phyloP scores from a whole-genome alignment of 768 basidiomycete species.

The Nevesoporus exiguus region DNA sequence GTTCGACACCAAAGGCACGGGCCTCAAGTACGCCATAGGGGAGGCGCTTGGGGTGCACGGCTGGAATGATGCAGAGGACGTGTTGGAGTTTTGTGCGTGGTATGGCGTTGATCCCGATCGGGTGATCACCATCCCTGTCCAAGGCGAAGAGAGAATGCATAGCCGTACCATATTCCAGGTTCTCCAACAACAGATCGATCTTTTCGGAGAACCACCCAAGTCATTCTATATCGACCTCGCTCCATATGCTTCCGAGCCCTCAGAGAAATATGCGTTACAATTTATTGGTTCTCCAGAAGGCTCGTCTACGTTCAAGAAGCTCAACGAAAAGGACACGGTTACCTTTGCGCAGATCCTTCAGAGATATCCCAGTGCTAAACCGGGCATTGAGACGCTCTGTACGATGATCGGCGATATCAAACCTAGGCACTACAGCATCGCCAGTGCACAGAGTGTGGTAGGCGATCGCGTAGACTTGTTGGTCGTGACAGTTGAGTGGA shows the following conservation, averaged over 20 bases:
- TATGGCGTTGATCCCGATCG: slow-evolving; percentile 82
- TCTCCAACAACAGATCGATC: slow-evolving; percentile 93
- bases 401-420: slow-evolving; percentile 93
- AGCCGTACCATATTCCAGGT: slow-evolving; percentile 94
- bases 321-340: slow-evolving; percentile 92
- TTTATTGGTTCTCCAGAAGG: slow-evolving; percentile 97
- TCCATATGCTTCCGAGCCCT: slow-evolving; percentile 60
- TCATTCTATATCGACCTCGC: slow-evolving; percentile 91
- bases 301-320: slow-evolving; percentile 87
- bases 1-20: slow-evolving; percentile 88
- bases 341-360: slow-evolving; percentile 85
- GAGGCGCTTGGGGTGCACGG: slow-evolving; percentile 97
- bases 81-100: slow-evolving; percentile 85
- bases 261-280: slow-evolving; percentile 75
- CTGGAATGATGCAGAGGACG: slow-evolving; percentile 92
- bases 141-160: slow-evolving; percentile 68
- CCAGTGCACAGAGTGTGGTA: slow-evolving; percentile 91
- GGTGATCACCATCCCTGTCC: slow-evolving; percentile 76
- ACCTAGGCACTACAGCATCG: slow-evolving; percentile 97
- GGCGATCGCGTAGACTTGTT: slow-evolving; percentile 93
- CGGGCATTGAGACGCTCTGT: slow-evolving; percentile 81
- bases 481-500: slow-evolving; percentile 96
- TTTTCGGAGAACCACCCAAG: slow-evolving; percentile 95
- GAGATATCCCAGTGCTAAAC: slow-evolving; percentile 73
- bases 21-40: slow-evolving; percentile 91